These are phyloP conservation scores for Pestalotiopsis sp. DNA, from an alignment of 2,329 filamentous ascomycete species.

Conservation along the genomic window DNA sequence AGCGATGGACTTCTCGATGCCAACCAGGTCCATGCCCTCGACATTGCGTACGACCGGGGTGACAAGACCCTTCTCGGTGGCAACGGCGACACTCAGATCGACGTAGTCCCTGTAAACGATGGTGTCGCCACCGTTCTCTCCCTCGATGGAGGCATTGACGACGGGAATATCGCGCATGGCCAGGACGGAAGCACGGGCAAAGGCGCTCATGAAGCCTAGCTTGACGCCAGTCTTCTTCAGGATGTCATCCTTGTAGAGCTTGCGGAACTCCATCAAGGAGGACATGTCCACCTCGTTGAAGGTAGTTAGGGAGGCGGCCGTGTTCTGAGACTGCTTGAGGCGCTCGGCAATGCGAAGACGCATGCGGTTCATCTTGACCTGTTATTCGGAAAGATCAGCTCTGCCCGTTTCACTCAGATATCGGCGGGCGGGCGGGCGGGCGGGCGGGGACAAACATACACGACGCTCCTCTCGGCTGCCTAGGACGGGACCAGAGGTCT, in stretches of 20 bases:
- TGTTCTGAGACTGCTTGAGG: conserved; percentile 99
- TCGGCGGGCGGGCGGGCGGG: no score
- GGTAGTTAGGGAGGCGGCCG: conserved; percentile 92
- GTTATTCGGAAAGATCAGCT: conserved; percentile 13
- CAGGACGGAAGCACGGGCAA: conserved; percentile 85
- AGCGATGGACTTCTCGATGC: conserved; percentile 88
- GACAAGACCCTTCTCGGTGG: conserved; percentile 95
- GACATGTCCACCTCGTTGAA: conserved; percentile 99
- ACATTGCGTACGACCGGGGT: conserved; percentile 95
- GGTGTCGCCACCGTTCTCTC: conserved; percentile 91
- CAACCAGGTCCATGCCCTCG: conserved; percentile 84
- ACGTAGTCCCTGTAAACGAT: conserved; percentile 99
- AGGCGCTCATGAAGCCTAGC: conserved; percentile 99
- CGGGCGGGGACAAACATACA: conserved; percentile 54
- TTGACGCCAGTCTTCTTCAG: conserved; percentile 97
- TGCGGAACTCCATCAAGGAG: conserved; percentile 93
- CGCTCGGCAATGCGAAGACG: conserved; percentile 95
- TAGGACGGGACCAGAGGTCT: conserved; percentile 46
- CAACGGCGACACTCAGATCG: conserved; percentile 95
- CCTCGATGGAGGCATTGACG: conserved; percentile 96
- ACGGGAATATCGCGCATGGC: conserved; percentile 95
- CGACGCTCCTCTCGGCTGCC: conserved; percentile 86
- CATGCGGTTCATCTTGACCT: conserved; percentile 99
- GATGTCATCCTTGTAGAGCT: conserved; percentile 94
- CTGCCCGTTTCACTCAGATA: no score